phyloP scores from a whole-genome alignment of 371 early-diverging fungal genomes.

The Phascolomyces articulosus region DNA sequence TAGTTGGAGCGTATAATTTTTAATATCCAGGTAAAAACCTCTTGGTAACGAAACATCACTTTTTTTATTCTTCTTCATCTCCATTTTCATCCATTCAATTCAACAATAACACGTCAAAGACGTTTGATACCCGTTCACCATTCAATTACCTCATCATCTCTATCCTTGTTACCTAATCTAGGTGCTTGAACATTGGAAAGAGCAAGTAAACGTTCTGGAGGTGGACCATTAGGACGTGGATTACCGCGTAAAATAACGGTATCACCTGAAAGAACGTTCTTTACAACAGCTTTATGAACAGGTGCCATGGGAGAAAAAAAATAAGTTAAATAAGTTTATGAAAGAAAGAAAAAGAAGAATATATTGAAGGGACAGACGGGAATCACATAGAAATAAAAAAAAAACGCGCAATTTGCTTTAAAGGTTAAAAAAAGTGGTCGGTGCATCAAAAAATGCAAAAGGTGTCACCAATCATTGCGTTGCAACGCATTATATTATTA shows the following conservation, averaged over 20 bases:
- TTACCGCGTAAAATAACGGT: constrained; percentile 86
- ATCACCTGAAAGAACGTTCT: constrained; percentile 91
- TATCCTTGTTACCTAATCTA: constrained; percentile 80
- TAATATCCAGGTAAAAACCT: too few relatives aligned
- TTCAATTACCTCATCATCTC: constrained; percentile 75
- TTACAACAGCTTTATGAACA: constrained; percentile 68
- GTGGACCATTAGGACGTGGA: constrained; percentile 79
- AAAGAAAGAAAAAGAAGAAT: not conserved
- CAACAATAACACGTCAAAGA: too few relatives aligned
- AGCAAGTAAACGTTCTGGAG: constrained; percentile 84
- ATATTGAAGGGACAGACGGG: too few relatives aligned
- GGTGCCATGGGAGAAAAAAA: constrained; percentile 11
- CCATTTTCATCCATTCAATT: too few relatives aligned
- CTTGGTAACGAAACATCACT: too few relatives aligned
- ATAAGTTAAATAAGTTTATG: not conserved
- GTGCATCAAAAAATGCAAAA: not conserved
- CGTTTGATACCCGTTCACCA: not conserved
- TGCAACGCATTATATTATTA: too few relatives aligned
- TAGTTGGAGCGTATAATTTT: too few relatives aligned
- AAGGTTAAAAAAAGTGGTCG: not conserved
- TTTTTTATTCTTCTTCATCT: too few relatives aligned
- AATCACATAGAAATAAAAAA: too few relatives aligned
- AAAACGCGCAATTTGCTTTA: not conserved
- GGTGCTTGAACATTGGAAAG: constrained; percentile 87
- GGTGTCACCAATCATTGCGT: not conserved